A percentile compares a stretch with the other conserved stretches of the same genome.
Evolutionary conservation across 139 green algal genomes (phyloP).

Genomic region (Picochlorum sp.): DNA sequence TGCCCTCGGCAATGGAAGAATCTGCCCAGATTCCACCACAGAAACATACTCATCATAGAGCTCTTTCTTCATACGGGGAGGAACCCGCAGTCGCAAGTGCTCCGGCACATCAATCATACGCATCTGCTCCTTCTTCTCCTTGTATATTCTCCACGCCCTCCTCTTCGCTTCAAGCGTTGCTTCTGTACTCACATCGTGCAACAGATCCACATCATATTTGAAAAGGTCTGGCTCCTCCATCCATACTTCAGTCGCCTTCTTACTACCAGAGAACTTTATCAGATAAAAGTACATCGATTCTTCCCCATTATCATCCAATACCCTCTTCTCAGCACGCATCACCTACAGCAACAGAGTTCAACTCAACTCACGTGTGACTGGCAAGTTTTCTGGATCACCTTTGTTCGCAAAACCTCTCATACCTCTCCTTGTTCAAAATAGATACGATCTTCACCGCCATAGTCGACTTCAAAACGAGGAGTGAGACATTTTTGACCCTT

Average conservation of each 20-base stretch:
- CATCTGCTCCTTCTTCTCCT: neutral
- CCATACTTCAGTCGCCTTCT: conserved; percentile 75
- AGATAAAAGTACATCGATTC: conserved; percentile 15
- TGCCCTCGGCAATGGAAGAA: conserved; percentile 52
- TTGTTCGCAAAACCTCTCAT: neutral
- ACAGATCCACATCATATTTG: conserved; percentile 1
- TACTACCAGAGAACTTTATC: conserved; percentile 42
- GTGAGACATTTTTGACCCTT: conserved; percentile 18
- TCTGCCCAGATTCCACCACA: conserved; percentile 38
- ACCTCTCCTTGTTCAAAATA: neutral
- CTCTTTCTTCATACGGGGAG: conserved; percentile 50
- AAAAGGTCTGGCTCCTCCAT: conserved; percentile 44
- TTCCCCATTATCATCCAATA: neutral
- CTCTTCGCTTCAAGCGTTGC: neutral
- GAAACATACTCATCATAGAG: conserved; percentile 69
- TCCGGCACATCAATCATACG: conserved; percentile 5
- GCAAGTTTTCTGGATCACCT: no score
- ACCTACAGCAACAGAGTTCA: conserved; percentile 11
- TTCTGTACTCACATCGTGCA: conserved; percentile 2
- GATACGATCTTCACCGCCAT: neutral
- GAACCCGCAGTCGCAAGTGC: conserved; percentile 54
- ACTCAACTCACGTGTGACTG: no score
- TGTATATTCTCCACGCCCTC: conserved; percentile 1
- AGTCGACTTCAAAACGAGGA: neutral
- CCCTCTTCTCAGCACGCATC: conserved; percentile 19